Percentiles rank a stretch among this genome's conserved stretches.
Evolutionary conservation across 2,329 filamentous ascomycete genomes (phyloP).

Genomic region (Fusarium bulbicola): DNA sequence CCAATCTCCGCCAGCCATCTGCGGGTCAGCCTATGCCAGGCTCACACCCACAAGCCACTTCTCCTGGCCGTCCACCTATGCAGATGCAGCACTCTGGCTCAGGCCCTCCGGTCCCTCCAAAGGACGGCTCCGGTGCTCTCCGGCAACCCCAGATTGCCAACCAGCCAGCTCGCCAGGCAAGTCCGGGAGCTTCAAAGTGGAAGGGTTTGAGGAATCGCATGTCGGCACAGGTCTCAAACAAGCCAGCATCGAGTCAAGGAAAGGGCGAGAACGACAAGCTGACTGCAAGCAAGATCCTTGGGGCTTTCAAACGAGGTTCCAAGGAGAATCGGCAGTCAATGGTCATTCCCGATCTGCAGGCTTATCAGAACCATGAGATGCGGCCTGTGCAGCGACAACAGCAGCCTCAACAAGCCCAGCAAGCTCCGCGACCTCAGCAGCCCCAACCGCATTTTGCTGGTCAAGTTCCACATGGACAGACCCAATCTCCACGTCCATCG

Average conservation of each 20-base stretch:
- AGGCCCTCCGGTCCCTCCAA: constrained; percentile 21
- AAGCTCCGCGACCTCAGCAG: constrained; percentile 8
- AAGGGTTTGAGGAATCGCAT: constrained; percentile 47
- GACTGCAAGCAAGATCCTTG: constrained; percentile 43
- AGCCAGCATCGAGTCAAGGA: constrained; percentile 21
- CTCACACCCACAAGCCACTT: constrained; percentile 19
- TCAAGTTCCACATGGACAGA: constrained; percentile 11
- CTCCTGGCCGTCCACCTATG: constrained; percentile 18
- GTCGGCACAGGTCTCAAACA: constrained; percentile 43
- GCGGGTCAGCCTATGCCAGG: constrained; percentile 17
- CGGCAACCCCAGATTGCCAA: constrained; percentile 16
- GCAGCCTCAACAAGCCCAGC: neutral
- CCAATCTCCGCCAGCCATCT: constrained; percentile 3
- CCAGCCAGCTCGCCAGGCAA: constrained; percentile 25
- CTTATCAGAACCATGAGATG: constrained; percentile 36
- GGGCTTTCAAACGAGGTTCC: constrained; percentile 46
- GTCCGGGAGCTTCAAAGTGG: constrained; percentile 44
- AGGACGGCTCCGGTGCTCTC: constrained; percentile 8
- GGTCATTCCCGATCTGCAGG: constrained; percentile 18
- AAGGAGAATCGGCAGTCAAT: constrained; percentile 41
- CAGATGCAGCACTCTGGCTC: constrained; percentile 24
- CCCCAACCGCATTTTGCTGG: constrained; percentile 8
- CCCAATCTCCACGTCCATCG: constrained; percentile 12
- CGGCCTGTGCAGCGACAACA: constrained; percentile 20
- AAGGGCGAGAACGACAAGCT: constrained; percentile 38